Evolutionary conservation across 805 yeast genomes (phyloP).

Genomic region (Myxozyma lipomycoides): DNA sequence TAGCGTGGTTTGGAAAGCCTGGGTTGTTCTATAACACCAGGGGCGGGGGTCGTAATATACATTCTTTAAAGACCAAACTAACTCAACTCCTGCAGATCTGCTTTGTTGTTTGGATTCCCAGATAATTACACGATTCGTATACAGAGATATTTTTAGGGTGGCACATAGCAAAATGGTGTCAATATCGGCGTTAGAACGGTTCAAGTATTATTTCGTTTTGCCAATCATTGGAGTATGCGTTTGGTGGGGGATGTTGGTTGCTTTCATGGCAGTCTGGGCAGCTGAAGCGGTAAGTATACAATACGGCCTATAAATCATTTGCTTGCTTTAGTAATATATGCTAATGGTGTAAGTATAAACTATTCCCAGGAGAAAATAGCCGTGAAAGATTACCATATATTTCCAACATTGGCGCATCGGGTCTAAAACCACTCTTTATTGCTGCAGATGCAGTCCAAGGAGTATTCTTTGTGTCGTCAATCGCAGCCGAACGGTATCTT

Average conservation of each 20-base stretch:
- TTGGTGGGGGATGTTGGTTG: conserved; percentile 91
- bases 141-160: too few relatives aligned
- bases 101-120: too few relatives aligned
- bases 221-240: conserved; percentile 64
- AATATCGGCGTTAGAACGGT: not conserved
- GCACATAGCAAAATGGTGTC: too few relatives aligned
- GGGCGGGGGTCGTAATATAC: too few relatives aligned
- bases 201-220: conserved; percentile 41
- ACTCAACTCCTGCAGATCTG: too few relatives aligned
- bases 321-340: not conserved
- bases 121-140: too few relatives aligned
- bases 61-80: too few relatives aligned
- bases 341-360: conserved; percentile 8
- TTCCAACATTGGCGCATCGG: conserved; percentile 85
- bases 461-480: conserved; percentile 60
- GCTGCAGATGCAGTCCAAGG: conserved; percentile 76
- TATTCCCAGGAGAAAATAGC: conserved; percentile 31
- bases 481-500: conserved; percentile 58
- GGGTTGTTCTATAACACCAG: too few relatives aligned
- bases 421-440: conserved; percentile 78
- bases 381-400: conserved; percentile 57
- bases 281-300: conserved; percentile 55
- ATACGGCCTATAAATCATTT: not conserved
- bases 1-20: too few relatives aligned
- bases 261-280: conserved; percentile 75